These are phyloP conservation scores for Taphrina deformans DNA, from an alignment of 1,139 yeast species.

Conservation along the genomic window DNA sequence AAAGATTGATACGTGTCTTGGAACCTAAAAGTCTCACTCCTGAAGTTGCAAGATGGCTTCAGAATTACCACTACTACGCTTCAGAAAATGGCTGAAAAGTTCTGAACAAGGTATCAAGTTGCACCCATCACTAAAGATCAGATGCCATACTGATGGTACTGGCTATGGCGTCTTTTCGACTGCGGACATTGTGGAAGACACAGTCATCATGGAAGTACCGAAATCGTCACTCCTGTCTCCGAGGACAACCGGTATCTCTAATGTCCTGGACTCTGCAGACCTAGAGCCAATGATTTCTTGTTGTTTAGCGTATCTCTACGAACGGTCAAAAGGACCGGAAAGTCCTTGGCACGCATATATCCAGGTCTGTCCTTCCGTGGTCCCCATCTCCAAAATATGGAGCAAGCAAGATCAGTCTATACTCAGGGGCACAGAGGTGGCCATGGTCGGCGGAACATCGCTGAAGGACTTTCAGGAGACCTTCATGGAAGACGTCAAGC, in stretches of 20 bases:
- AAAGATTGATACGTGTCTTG: too few species aligned
- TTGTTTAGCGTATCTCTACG: constrained; percentile 71
- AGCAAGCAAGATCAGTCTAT: constrained; percentile 51
- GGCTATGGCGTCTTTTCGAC: constrained; percentile 31
- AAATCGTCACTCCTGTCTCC: constrained; percentile 38
- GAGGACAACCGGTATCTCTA: constrained; percentile 59
- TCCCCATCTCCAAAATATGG: constrained; percentile 70
- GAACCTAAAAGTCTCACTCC: too few species aligned
- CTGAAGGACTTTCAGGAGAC: constrained; percentile 51
- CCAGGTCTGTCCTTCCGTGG: constrained; percentile 52
- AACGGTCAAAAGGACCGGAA: constrained; percentile 53
- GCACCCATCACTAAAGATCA: constrained; percentile 5
- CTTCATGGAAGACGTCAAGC: constrained; percentile 50
- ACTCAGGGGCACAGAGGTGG: constrained; percentile 68
- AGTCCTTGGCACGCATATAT: constrained; percentile 81
- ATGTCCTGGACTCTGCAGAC: constrained; percentile 58
- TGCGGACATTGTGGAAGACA: neutral
- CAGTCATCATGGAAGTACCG: constrained; percentile 36
- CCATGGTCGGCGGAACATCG: constrained; percentile 62
- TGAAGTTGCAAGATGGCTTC: neutral
- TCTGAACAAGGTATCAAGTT: constrained; percentile 6
- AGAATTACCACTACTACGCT: neutral
- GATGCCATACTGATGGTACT: neutral
- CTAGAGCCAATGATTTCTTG: constrained; percentile 62
- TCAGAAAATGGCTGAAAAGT: constrained; percentile 8